Evolutionary conservation across 169 alveolate species (phyloP), one percentile per base, ranked within the genome.

Genomic region (Plasmodium fragile): DNA sequence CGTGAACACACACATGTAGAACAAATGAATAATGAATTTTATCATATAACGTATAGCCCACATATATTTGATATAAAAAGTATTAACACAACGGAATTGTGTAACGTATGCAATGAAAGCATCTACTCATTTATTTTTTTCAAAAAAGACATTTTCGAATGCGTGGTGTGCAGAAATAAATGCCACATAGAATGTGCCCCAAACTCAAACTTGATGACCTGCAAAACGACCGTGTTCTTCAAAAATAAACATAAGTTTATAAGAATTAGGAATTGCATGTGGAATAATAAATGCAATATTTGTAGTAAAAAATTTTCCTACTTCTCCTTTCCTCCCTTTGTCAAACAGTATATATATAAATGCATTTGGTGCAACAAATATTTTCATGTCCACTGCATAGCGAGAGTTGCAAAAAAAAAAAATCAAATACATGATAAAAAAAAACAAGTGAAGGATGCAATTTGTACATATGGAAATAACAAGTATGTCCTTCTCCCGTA

Each of bases 291-390:
- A 75, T 85, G 93, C 65, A 75, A 72, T 41, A 85, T 85, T 52
- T 85, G 93, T 41, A 55, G 79, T 18, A 49, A 85, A 75, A 85
- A 52, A 52, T 85, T 85, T 49, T 85, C 81, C 79, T 85, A 49
- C 45, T 85, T 85, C 69, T 85, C 85, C 16, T 36, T 75, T 52
- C 65, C 80, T 30, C 39, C 70, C 11, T 53, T 73, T 85, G 77
- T 22, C 16, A 72, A 73, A 85, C 73, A 55, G 41, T 77, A 85
- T 28, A 75, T 85, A 16, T 85, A 85, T 69, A 94, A 87, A 71
- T 94, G 96, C 39, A 80, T 92, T 25, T 94, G 96, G 96, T 94
- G 96, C 70, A 94, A 94, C 65, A 73, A 95, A 94, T 92, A 93
- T 81, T 94, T 81, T 55, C 96, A 94, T 84, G 95, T 89, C 53